These are phyloP conservation scores for Plectosphaerella sp. DNA, from an alignment of 2,329 filamentous ascomycete species.

Conservation along the genomic window DNA sequence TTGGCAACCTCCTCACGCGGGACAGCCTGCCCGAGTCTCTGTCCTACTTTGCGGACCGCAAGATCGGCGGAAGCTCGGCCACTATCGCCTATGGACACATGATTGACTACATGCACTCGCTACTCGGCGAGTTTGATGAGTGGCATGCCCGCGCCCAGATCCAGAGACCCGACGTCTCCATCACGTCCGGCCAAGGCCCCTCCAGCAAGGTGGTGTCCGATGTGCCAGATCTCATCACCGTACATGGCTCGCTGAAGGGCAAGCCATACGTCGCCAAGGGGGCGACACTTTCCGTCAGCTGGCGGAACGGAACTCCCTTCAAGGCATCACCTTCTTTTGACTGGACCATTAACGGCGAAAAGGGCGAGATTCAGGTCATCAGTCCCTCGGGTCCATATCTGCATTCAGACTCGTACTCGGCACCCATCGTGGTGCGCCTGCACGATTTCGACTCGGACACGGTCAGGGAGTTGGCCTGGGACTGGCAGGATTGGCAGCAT, in stretches of 20 bases:
- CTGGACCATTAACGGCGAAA: constrained; percentile 48
- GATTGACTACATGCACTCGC: constrained; percentile 4
- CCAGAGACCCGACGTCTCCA: constrained; percentile 11
- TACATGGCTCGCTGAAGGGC: constrained; percentile 30
- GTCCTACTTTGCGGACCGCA: constrained; percentile 43
- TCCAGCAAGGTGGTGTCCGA: constrained; percentile 4
- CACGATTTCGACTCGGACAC: constrained; percentile 42
- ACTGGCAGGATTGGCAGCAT: constrained; percentile 42
- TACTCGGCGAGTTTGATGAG: constrained; percentile 2
- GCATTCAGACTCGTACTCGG: constrained; percentile 26
- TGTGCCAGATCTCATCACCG: constrained; percentile 20
- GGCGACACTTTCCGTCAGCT: constrained; percentile 37
- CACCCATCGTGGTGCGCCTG: constrained; percentile 41
- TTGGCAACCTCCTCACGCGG: constrained; percentile 28
- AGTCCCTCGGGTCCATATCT: constrained; percentile 8
- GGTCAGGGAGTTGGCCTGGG: constrained; percentile 36
- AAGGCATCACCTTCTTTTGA: constrained; percentile 36
- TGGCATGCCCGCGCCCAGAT: constrained; percentile 23
- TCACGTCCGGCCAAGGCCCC: background rate
- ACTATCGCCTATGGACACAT: constrained; percentile 37
- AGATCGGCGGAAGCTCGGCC: constrained; percentile 39
- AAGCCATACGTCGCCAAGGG: constrained; percentile 18
- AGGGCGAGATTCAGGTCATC: constrained; percentile 35
- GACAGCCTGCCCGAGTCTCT: constrained; percentile 26
- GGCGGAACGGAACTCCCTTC: constrained; percentile 44